Base-by-base conservation (phyloP, 306 rosid genomes). In the Datisca glomerata region DNA sequence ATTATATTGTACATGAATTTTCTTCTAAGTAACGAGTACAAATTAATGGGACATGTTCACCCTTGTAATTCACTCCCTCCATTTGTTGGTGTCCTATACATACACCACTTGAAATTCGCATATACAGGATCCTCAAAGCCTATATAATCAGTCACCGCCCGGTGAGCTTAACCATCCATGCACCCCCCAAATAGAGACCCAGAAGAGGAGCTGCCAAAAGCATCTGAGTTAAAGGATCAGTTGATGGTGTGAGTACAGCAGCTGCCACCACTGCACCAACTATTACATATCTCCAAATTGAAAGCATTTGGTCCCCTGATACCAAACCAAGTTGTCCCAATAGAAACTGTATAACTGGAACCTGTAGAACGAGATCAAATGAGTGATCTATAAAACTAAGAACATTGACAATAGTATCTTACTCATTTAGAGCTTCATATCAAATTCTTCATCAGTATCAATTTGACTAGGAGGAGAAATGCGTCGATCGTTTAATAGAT, bases 231-330 rank as follows among this genome's bases (percentile, higher is more conserved):
- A 87, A 79, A 29, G 97, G 94, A 45, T 83, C 94, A 0, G 97
- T 87, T 11, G 94, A 87, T 0, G 94, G 94, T 0, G 93, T 87
- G 28, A 87, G 78, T 32, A 87, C 45, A 3, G 97, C 94, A 17
- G 94, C 97, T 20, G 61, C 83, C 48, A 83, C 94, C 32, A 83
- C 94, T 7, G 93, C 97, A 1, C 97, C 97, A 18, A 87, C 94
- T 59, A 87, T 85, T 23, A 83, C 94, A 37, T 83, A 87, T 68
- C 97, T 87, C 97, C 97, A 87, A 59, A 87, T 51, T 15, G 97
- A 87, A 47, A 87, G 69, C 97, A 87, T 87, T 72, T 79, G 76
- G 65, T 87, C 94, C 49, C 97, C 93, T 3, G 85, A 41, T 25
- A 87, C 86, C 11, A 87, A 62, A 29, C 97, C 93, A 23, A 79